Percentiles rank a stretch among this genome's conserved stretches.
Conservation (phyloP, 106 monocot genomes). For the Hemerocallis citrina region DNA sequence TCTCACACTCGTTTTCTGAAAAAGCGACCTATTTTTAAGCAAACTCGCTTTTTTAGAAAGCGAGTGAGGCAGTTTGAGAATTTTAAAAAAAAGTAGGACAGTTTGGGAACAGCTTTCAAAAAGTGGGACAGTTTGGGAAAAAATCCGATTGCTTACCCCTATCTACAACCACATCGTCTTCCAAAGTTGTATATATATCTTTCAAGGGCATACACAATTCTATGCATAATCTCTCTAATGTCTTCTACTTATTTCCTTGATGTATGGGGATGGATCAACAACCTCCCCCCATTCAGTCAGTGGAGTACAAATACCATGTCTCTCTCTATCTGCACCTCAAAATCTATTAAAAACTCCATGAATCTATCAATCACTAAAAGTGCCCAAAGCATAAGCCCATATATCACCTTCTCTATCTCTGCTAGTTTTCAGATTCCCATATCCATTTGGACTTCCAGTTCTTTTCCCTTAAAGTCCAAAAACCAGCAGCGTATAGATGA, state of each 20-base stretch:
- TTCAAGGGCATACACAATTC: background rate
- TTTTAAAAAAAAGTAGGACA: no score
- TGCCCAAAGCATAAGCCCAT: constrained; percentile 19
- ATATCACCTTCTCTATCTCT: constrained; percentile 40
- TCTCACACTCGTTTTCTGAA: no score
- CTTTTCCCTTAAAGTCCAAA: constrained; percentile 29
- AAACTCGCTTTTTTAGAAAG: no score
- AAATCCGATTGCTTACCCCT: no score
- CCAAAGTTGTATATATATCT: background rate
- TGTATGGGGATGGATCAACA: constrained; percentile 62
- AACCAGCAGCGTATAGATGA: constrained; percentile 22
- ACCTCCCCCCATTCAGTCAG: constrained; percentile 45
- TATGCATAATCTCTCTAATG: constrained; percentile 6
- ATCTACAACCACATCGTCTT: background rate
- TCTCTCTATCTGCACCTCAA: constrained; percentile 40
- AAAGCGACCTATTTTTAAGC: no score
- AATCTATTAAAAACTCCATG: constrained; percentile 24
- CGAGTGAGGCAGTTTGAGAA: no score
- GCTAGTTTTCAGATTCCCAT: constrained; percentile 41
- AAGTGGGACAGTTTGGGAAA: no score
- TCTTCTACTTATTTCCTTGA: constrained; percentile 32
- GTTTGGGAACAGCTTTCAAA: no score
- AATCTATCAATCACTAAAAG: constrained; percentile 37
- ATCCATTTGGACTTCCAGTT: constrained; percentile 62
- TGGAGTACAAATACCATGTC: constrained; percentile 46